Conservation (phyloP, 1,284 basidiomycete species). For the Flammula alnicola region DNA sequence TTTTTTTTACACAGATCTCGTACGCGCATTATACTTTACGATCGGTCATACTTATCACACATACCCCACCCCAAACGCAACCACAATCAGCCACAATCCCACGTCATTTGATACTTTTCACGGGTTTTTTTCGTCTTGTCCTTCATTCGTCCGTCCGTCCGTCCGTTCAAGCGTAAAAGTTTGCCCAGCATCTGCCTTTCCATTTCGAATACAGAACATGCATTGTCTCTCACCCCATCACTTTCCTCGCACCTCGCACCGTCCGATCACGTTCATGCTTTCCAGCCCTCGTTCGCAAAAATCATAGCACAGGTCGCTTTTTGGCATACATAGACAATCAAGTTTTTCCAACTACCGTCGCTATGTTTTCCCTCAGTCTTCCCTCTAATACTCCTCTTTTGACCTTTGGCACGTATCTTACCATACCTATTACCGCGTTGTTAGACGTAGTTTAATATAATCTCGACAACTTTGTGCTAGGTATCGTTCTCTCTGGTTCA, state of each 20-base stretch:
- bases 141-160: no score
- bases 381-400: no score
- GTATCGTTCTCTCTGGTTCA: no score
- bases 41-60: conserved; percentile 30
- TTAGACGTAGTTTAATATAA: no score
- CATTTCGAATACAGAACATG: background rate
- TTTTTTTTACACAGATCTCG: conserved; percentile 19
- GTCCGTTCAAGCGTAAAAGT: background rate
- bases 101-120: conserved; percentile 9
- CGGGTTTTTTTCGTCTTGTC: no score
- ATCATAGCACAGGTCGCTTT: background rate
- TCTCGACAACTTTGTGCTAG: no score
- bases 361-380: no score
- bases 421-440: no score
- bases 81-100: conserved; percentile 4
- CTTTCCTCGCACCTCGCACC: background rate
- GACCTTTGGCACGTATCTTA: no score
- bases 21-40: conserved; percentile 32
- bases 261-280: background rate
- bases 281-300: background rate
- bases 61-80: conserved; percentile 22
- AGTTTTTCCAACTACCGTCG: no score
- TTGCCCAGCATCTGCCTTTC: background rate
- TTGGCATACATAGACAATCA: no score
- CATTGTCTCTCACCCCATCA: no score